Evolutionary conservation across 108 stramenopile genomes (phyloP), one percentile per base, ranked within the genome.

Genomic region (Mediolabrus comicus): DNA sequence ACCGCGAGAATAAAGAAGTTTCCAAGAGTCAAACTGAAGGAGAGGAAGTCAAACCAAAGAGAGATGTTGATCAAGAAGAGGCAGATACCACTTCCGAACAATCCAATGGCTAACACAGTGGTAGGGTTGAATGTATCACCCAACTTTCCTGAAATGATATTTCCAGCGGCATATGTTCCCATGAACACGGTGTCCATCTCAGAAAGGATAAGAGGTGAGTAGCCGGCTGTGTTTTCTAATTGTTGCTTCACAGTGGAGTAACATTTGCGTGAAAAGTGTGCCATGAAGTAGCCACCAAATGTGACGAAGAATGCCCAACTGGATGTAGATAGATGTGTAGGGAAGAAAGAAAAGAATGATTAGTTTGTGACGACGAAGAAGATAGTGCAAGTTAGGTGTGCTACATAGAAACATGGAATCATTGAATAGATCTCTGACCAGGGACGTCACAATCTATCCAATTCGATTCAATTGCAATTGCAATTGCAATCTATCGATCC

Each of bases 131-230:
- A 92, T 57, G 91, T 95, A 80, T 98, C 97, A 57, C 96, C 97
- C 57, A 98, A 83, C 62, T 92, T 91, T 80, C 97, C 97, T 39
- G 86, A 89, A 69, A 98, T 83, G 81, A 95, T 95, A 70, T 92
- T 92, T 63, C 95, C 96, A 28, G 89, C 87, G 14, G 95, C 97
- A 59, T 98, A 98, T 36, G 94, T 95, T 32, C 86, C 89, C 97
- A 98, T 98, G 85, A 98, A 98, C 36, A 88, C 82, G 52, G 96
- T 90, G 91, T 96, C 97, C 97, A 96, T 95, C 39, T 80, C 89
- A 27, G 84, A 84, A n/a, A 98, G 68, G 38, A 89, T 72, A 36
- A 91, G 59, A 53, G 89, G 55, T 54, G 81, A 74, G 59, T 91
- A 92, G 26, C 97, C 96, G 24, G 90, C 92, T 0, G 75, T 57